Base-by-base conservation (phyloP, 768 basidiomycete species). In the Galerina sulciceps region DNA sequence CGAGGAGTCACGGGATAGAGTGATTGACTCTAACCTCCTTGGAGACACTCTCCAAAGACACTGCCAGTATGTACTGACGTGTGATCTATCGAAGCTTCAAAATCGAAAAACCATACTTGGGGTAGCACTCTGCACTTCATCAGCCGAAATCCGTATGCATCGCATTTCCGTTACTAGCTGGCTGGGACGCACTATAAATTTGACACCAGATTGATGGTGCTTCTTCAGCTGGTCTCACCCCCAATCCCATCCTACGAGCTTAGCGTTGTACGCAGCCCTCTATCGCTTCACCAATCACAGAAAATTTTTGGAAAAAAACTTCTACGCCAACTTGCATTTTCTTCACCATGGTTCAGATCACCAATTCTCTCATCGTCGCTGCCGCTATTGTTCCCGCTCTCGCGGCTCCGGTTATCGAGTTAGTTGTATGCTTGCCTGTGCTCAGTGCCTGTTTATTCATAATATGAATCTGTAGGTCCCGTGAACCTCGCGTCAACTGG, bases 181-280 rank as follows among this genome's bases (percentile, higher is more conserved):
- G 8, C 26, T 31, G 22, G n/a, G 13, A 11, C 46, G 10, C 23
- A 22, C 8, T 47, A 47, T 47, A 47, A 47, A 47, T 31, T 17
- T 23, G 14, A 22, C 46, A 31, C 11, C 14, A 47, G 34, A 22
- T 5, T 17, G 14, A 15, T 5, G 14, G 23, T 47, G 40, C 40
- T 55, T 45, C 53, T 49, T 55, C 47, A 60, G 54, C 59, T 53
- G 58, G 58, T 54, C 58, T 59, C 58, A 59, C 52, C 35, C 43
- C 52, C 55, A 57, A 15, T 23, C 49, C 22, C 34, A 41, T 35
- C 36, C 44, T 31, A 53, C 51, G 36, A 53, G 58, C 58, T 59
- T 49, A 59, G 58, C 58, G 58, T 59, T 54, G 58, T 48, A 59
- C 58, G 58, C 58, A 36, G 49, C 57, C 26, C 26, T 8, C 26